Conservation (phyloP, 78 protist genomes). For the Ministeria vibrans region DNA sequence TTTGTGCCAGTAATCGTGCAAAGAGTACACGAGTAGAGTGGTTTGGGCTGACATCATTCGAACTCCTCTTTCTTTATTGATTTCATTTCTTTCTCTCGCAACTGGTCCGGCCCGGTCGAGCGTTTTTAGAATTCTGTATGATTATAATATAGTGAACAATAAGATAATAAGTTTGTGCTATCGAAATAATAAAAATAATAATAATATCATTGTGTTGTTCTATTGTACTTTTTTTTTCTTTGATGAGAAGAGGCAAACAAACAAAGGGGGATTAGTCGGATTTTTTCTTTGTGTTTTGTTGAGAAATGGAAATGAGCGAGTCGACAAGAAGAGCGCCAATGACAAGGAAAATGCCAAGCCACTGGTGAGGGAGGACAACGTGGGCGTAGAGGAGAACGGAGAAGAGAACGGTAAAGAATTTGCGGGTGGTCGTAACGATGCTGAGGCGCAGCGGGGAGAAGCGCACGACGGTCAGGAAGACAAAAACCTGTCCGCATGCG, state of each 20-base stretch:
- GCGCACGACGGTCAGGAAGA: constrained; percentile 19
- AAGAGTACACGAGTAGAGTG: not conserved
- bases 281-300: no score
- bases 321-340: not conserved
- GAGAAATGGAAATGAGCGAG: no score
- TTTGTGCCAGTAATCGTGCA: not conserved
- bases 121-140: no score
- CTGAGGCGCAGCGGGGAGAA: constrained; percentile 12
- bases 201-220: no score
- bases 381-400: constrained; percentile 26
- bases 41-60: not conserved
- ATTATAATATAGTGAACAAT: no score
- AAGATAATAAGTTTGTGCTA: no score
- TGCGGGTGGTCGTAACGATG: constrained; percentile 37
- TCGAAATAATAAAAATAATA: no score
- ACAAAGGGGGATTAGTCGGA: no score
- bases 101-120: no score
- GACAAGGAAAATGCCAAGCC: constrained; percentile 13
- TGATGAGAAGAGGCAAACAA: no score
- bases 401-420: constrained; percentile 39
- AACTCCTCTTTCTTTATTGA: not conserved
- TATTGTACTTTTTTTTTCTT: no score
- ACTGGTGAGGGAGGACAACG: constrained; percentile 3
- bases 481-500: constrained; percentile 44
- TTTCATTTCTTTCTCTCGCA: not conserved